phyloP scores from a whole-genome alignment of 768 basidiomycete species.

The Leccinum subgranulosum region DNA sequence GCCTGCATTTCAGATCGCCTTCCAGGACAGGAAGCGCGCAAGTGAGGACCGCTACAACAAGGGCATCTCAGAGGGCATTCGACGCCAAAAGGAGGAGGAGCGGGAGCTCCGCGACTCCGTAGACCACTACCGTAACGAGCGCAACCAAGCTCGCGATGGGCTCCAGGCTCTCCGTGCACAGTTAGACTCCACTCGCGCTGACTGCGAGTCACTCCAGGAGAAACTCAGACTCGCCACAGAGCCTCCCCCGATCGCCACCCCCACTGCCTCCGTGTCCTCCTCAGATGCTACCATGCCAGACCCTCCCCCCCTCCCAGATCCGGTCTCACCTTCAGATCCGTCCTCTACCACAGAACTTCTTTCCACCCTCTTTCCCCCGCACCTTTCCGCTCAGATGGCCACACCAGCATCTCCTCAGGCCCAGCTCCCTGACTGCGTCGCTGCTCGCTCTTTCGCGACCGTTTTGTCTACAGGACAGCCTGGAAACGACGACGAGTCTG shows the following conservation, averaged over 20 bases:
- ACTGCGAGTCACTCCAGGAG: conserved; percentile 31
- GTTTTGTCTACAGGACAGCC: conserved; percentile 31
- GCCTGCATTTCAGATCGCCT: conserved; percentile 39
- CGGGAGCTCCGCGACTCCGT: conserved; percentile 31
- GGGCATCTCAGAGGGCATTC: conserved; percentile 38
- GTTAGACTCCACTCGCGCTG: conserved; percentile 32
- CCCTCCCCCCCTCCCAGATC: conserved; percentile 2
- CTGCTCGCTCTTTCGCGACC: conserved; percentile 33
- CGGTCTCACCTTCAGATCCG: conserved; percentile 6
- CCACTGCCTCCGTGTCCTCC: conserved; percentile 5
- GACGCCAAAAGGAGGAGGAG: conserved; percentile 40
- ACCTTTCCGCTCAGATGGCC: conserved; percentile 21
- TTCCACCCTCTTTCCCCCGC: conserved; percentile 21
- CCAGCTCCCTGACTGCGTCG: conserved; percentile 33
- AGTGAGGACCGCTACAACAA: conserved; percentile 39
- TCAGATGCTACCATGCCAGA: conserved; percentile 2
- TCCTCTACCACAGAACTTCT: conserved; percentile 16
- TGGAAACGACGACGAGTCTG: conserved; percentile 22
- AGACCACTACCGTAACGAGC: conserved; percentile 35
- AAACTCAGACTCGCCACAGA: conserved; percentile 15
- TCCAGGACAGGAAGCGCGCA: conserved; percentile 37
- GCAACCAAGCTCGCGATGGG: conserved; percentile 35
- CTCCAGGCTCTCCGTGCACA: conserved; percentile 32
- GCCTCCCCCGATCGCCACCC: conserved; percentile 6
- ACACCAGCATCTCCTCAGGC: conserved; percentile 35